A percentile compares a stretch with the other conserved stretches of the same genome.
These are phyloP conservation scores for Chromera velia DNA, from an alignment of 73 alveolate genomes.

Conservation along the genomic window DNA sequence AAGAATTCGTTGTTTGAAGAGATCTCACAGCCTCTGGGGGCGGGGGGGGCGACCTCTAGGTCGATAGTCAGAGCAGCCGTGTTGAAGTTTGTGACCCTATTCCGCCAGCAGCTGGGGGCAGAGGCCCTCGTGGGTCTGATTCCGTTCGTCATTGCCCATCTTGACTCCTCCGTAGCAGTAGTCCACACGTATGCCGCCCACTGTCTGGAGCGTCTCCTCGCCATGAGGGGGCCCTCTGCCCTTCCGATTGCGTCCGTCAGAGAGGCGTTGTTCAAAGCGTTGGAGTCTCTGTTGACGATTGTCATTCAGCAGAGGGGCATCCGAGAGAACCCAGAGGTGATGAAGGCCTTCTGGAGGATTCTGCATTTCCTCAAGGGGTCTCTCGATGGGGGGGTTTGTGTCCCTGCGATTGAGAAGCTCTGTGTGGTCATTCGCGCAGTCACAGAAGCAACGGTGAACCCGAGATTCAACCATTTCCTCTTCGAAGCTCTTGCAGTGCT, in stretches of 20 bases:
- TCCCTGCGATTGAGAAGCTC: slow-evolving; percentile 15
- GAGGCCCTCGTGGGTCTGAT: no score
- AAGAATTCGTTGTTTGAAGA: slow-evolving; percentile 15
- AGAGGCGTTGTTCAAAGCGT: not conserved
- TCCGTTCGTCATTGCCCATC: no score
- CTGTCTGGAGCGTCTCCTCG: slow-evolving; percentile 31
- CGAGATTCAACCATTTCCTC: slow-evolving; percentile 28
- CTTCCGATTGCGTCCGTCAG: not conserved
- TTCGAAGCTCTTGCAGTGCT: not conserved
- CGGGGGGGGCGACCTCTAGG: slow-evolving; percentile 3
- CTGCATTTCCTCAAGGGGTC: not conserved
- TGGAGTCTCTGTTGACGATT: slow-evolving; percentile 23
- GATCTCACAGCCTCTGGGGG: no score
- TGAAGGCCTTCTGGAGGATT: slow-evolving; percentile 4
- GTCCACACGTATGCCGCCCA: slow-evolving; percentile 41
- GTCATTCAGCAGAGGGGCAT: slow-evolving; percentile 14
- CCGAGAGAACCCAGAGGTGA: slow-evolving; percentile 34
- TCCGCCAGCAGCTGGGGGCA: slow-evolving; percentile 19
- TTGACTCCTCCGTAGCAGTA: no score
- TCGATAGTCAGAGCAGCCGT: slow-evolving; percentile 28
- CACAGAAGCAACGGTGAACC: slow-evolving; percentile 25
- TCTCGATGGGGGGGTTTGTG: not conserved
- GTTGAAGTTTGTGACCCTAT: slow-evolving; percentile 30
- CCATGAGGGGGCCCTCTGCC: slow-evolving; percentile 10
- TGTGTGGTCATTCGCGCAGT: slow-evolving; percentile 20